Evolutionary conservation across 495 filamentous ascomycete species (phyloP).

Genomic region (Evansstolkia leycettana): DNA sequence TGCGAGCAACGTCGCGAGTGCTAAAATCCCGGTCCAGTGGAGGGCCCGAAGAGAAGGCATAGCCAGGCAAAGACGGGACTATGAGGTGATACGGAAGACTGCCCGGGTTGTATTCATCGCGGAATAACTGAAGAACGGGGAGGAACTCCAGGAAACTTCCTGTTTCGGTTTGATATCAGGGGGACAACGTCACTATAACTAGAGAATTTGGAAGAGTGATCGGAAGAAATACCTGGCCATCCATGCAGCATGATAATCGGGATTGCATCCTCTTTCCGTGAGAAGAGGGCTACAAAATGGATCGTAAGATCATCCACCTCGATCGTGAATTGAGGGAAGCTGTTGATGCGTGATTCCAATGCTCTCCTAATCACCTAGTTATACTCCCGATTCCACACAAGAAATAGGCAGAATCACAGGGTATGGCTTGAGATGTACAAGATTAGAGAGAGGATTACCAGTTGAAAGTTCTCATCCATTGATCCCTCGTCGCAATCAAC

Average conservation of each 20-base stretch:
- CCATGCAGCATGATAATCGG: slow-evolving; percentile 50
- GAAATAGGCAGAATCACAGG: too few species aligned
- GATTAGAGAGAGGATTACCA: slow-evolving; percentile 22
- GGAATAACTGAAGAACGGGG: slow-evolving; percentile 29
- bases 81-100: slow-evolving; percentile 54
- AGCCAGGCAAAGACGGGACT: slow-evolving; percentile 53
- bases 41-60: slow-evolving; percentile 42
- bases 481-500: slow-evolving; percentile 39
- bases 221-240: slow-evolving; percentile 48
- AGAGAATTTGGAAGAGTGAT: too few species aligned
- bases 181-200: neutral
- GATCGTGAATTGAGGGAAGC: slow-evolving; percentile 47
- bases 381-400: too few species aligned
- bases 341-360: slow-evolving; percentile 46
- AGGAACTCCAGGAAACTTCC: slow-evolving; percentile 48
- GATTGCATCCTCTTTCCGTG: slow-evolving; percentile 42
- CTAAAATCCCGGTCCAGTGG: slow-evolving; percentile 37
- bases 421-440: too few species aligned
- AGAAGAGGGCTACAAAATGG: slow-evolving; percentile 54
- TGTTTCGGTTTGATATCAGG: slow-evolving; percentile 1
- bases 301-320: slow-evolving; percentile 37
- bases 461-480: slow-evolving; percentile 36
- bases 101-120: slow-evolving; percentile 37
- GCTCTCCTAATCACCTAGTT: slow-evolving; percentile 37
- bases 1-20: slow-evolving; percentile 24